Evolutionary conservation across 2,329 filamentous ascomycete genomes (phyloP), one percentile per base, ranked within the genome.

Genomic region (Lizonia empirigonia): DNA sequence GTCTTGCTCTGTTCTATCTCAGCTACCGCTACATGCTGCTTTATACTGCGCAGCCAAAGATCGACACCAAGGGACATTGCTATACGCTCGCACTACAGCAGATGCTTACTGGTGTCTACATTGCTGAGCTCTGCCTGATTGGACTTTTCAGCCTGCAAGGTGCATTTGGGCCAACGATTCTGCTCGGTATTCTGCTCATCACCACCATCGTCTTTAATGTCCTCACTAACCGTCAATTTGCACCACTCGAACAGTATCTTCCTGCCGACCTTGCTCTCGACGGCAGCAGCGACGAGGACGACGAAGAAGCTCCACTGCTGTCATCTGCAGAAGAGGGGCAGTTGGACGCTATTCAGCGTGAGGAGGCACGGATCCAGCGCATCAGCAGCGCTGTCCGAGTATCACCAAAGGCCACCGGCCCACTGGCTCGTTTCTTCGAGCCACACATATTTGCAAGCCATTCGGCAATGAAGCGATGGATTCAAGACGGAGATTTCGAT

Each of bases 11-110:
- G 33, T 92, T 96, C 74, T 95, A 96, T 70, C 78, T 93, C 44
- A 89, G 91, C 38, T 96, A 91, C 80, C 85, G 89, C 15, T 96
- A 97, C 80, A 95, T 96, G 69, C 76, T 97, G 47, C 81, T 97
- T 40, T 97, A 90, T 72, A 91, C 96, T 27, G 88, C 86, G 41
- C 89, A 95, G 68, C 85, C 89, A 7, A 77, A 84, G 52, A 86
- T 96, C 65, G 91, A 97, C 69, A 96, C 90, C 29, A 90, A 95
- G 67, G 92, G 93, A 13, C 82, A 93, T 12, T 86, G 90, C 62
- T 97, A 96, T 68, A 88, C 90, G 1, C 87, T 87, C n/a, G 92
- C 90, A 1, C 78, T 97, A 42, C 87, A 95, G 70, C 92, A 97
- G 51, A 84, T 95, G 38, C 85, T 93, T 22, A 86, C 87, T 1